Base-by-base conservation (phyloP, 805 yeast species). In the Wickerhamiella occidentalis region DNA sequence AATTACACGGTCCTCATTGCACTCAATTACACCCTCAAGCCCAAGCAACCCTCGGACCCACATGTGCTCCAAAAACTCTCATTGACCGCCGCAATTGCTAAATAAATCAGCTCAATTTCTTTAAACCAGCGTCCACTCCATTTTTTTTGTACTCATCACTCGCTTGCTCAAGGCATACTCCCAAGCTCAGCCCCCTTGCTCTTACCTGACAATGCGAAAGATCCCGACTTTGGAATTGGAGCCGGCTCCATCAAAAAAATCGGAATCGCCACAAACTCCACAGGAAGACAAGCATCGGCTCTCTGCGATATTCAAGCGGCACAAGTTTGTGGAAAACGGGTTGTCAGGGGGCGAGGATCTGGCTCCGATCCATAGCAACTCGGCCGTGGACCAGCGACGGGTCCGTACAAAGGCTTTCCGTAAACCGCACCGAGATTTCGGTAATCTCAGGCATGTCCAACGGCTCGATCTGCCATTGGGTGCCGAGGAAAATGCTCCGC, bases 401-500 rank as follows among this genome's bases (percentile, higher is more conserved):
- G 23, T 45, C 12, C 30, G 42, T n/a, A 45, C 48, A 6, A 45
- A 45, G 15, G 21, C 19, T 11, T 11, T 19, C 25, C 18, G 29
- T 12, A 45, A 45, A 26, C 19, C 41, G 18, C 29, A 45, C 22
- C 13, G 36, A 8, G 48, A 45, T 15, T 45, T 45, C 13, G 29
- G 22, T 11, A 35, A 45, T 18, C 23, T 45, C 13, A 23, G 48
- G 26, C 48, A 45, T 21, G 42, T 45, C 6, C 48, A 45, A 18
- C 35, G 36, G 26, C 48, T 45, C 41, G 48, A 45, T 8, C 15
- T 45, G 42, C 48, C 48, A 8, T 35, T 33, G 15, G 17, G 18
- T 9, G 42, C 26, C 11, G 42, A 37, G 22, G 23, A 18, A 12
- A 26, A 35, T 4, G 48, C 36, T 5, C 41, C 30, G 23, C 23